A percentile compares a stretch with the other conserved stretches of the same genome.
phyloP scores from a whole-genome alignment of 164 flowering plant species.

The Nymphaea thermarum region DNA sequence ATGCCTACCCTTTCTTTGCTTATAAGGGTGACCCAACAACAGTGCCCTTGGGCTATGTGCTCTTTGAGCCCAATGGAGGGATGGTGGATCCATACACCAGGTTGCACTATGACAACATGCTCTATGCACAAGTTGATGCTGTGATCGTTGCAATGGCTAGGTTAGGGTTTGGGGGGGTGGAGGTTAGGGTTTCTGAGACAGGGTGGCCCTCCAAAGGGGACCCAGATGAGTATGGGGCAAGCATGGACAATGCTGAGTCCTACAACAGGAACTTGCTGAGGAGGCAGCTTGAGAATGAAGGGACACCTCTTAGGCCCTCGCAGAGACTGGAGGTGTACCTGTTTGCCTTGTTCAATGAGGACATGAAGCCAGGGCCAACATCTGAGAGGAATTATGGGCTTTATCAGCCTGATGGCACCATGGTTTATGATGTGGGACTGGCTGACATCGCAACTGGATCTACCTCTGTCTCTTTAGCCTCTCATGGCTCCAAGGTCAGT shows the following conservation, averaged over 20 bases:
- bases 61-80: constrained; percentile 53
- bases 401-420: constrained; percentile 70
- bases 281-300: constrained; percentile 56
- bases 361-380: constrained; percentile 80
- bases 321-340: constrained; percentile 58
- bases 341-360: constrained; percentile 85
- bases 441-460: constrained; percentile 23
- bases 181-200: constrained; percentile 78
- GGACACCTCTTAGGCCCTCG: constrained; percentile 77
- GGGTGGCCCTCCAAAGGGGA: constrained; percentile 99
- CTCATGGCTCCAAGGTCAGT: constrained; percentile 52
- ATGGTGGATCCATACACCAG: constrained; percentile 72
- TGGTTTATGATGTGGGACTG: constrained; percentile 79
- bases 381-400: constrained; percentile 93
- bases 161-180: constrained; percentile 55
- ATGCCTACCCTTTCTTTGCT: constrained; percentile 90
- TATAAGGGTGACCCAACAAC: constrained; percentile 48
- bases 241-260: constrained; percentile 46
- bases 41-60: constrained; percentile 57
- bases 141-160: constrained; percentile 54
- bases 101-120: constrained; percentile 80
- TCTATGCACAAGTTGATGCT: constrained; percentile 88
- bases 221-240: constrained; percentile 62
- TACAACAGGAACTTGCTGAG: constrained; percentile 66
- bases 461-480: constrained; percentile 41